Base-by-base conservation (phyloP, 805 yeast species). In the Metschnikowia sp. region DNA sequence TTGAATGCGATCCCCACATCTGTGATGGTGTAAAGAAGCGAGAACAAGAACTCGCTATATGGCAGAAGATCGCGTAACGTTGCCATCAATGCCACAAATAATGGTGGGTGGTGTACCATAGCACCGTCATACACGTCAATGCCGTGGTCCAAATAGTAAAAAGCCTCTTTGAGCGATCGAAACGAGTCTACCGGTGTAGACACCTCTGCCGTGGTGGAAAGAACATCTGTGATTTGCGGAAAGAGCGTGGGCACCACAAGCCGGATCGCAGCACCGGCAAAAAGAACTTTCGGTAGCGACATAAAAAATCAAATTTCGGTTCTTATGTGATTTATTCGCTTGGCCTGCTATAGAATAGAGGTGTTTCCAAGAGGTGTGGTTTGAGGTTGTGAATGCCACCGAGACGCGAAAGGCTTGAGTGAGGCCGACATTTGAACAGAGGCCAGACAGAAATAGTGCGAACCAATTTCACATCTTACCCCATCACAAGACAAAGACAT, bases 91-190 rank as follows among this genome's bases (percentile, higher is more conserved):
- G 74, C 67, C 32, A 88, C 75, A 19, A 92, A 58, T 15, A 90
- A 61, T 3, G 97, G 96, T 3, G 96, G 82, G 56, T 89, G 96
- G 64, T 89, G 92, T 32, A 85, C 84, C 13, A 90, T 82, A 22
- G 95, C 95, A 9, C 97, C 97, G 51, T 81, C 81, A 59, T 89
- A 92, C 8, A 89, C 81, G 40, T 82, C 75, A 42, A 86, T 70
- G 18, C 74, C 75, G 56, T 82, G 77, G 3, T 72, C 62, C 46
- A 80, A 66, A 38, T 53, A 55, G 52, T 49, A 57, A 49, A 56
- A 56, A 5, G 73, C 70, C 45, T 68, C 75, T 48, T 59, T 62
- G 38, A 72, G 65, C 36, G 75, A 69, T 46, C 81, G 75, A 65
- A 76, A 86, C 33, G 94, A 84, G 46, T 86, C 77, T 4, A 86